These are phyloP conservation scores for Penicillium macrosclerotiorum DNA, from an alignment of 495 filamentous ascomycete species.

Conservation along the genomic window DNA sequence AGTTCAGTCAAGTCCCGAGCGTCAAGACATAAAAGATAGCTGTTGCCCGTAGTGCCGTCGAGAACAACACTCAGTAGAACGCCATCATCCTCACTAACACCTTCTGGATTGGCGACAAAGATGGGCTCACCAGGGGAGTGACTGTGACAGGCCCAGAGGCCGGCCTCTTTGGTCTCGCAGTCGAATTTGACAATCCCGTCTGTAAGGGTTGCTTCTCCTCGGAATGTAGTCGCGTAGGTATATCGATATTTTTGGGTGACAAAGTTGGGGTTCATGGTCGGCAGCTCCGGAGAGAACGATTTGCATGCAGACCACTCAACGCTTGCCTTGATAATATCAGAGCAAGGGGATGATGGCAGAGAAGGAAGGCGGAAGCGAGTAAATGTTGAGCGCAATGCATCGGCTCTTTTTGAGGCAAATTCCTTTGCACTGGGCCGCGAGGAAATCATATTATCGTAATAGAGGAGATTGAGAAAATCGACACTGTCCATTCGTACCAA, in stretches of 20 bases:
- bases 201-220: conserved; percentile 58
- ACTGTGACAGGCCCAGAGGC: conserved; percentile 56
- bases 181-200: conserved; percentile 72
- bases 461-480: conserved; percentile 51
- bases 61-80: conserved; percentile 70
- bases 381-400: conserved; percentile 34
- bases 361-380: conserved; percentile 49
- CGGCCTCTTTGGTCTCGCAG: conserved; percentile 44
- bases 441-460: conserved; percentile 57
- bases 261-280: conserved; percentile 63
- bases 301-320: conserved; percentile 34
- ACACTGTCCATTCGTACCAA: conserved; percentile 52
- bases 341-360: conserved; percentile 21
- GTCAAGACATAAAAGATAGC: conserved; percentile 70
- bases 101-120: conserved; percentile 55
- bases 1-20: conserved; percentile 63
- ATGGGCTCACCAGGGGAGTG: conserved; percentile 75
- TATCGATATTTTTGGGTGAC: conserved; percentile 58
- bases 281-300: conserved; percentile 54
- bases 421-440: conserved; percentile 28
- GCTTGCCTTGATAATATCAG: conserved; percentile 15
- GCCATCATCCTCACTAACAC: conserved; percentile 59
- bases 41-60: conserved; percentile 58
- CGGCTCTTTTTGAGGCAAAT: conserved; percentile 23
- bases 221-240: conserved; percentile 57